Percentiles rank a stretch among this genome's conserved stretches.
These are phyloP conservation scores for Phytophthora aleatoria DNA, from an alignment of 352 stramenopile genomes.

Conservation along the genomic window DNA sequence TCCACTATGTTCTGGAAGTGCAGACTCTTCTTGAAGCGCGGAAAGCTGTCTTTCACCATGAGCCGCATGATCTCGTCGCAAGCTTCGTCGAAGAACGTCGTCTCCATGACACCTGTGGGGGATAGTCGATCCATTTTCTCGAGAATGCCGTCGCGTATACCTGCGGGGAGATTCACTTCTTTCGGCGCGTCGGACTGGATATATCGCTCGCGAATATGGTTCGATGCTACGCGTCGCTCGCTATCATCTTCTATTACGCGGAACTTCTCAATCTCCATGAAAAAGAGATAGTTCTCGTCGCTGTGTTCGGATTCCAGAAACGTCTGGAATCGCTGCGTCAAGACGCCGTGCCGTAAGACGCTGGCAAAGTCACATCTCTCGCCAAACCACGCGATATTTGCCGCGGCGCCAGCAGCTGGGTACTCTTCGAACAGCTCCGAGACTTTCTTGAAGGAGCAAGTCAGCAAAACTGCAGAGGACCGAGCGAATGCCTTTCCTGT, in stretches of 20 bases:
- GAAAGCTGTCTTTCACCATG: constrained; percentile 84
- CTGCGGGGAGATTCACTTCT: constrained; percentile 73
- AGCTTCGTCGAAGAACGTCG: constrained; percentile 59
- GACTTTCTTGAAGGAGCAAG: constrained; percentile 52
- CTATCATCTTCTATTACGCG: constrained; percentile 23
- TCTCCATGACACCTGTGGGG: constrained; percentile 28
- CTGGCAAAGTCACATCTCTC: constrained; percentile 68
- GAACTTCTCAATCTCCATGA: constrained; percentile 68
- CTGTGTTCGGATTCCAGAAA: constrained; percentile 80
- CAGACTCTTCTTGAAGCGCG: constrained; percentile 77
- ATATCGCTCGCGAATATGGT: constrained; percentile 59
- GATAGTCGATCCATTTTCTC: constrained; percentile 36
- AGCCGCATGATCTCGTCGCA: constrained; percentile 82
- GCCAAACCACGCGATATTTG: constrained; percentile 80
- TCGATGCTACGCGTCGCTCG: constrained; percentile 38
- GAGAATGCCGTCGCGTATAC: constrained; percentile 50
- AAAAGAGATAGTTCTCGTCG: constrained; percentile 83
- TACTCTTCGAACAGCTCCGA: constrained; percentile 59
- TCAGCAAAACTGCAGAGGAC: constrained; percentile 59
- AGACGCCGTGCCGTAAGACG: constrained; percentile 59
- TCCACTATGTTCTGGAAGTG: constrained; percentile 72
- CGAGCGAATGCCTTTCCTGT: constrained; percentile 56
- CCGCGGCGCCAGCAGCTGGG: constrained; percentile 58
- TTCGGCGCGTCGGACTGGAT: constrained; percentile 61
- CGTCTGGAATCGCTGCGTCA: constrained; percentile 63